These are phyloP conservation scores for Hypoxylon fuscum DNA, from an alignment of 495 filamentous ascomycete species.

Conservation along the genomic window DNA sequence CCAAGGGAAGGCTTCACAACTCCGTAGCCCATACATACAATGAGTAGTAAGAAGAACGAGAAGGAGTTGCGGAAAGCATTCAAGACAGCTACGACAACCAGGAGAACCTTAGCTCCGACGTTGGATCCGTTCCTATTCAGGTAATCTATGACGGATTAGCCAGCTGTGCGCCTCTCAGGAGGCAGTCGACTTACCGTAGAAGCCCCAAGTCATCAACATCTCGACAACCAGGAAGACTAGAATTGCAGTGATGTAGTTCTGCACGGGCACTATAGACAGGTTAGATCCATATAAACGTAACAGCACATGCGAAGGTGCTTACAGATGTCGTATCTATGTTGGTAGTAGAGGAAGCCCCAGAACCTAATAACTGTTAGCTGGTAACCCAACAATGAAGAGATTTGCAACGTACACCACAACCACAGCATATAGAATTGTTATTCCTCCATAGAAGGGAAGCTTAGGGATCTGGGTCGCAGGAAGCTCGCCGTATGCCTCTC, in stretches of 20 bases:
- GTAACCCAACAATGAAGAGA: not conserved
- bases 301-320: conserved; percentile 41
- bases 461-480: conserved; percentile 95
- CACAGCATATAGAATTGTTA: conserved; percentile 93
- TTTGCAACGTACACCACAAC: conserved; percentile 68
- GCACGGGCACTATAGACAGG: conserved; percentile 77
- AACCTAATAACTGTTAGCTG: conserved; percentile 55
- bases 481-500: conserved; percentile 95
- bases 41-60: conserved; percentile 97
- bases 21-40: conserved; percentile 99
- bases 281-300: conserved; percentile 45
- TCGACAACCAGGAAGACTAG: conserved; percentile 93
- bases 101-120: conserved; percentile 80
- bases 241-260: conserved; percentile 99
- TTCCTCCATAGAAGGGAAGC: conserved; percentile 94
- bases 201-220: conserved; percentile 98
- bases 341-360: conserved; percentile 96
- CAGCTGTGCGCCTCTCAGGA: not conserved
- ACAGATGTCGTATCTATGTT: conserved; percentile 92
- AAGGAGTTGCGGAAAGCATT: conserved; percentile 96
- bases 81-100: conserved; percentile 88
- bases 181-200: conserved; percentile 67
- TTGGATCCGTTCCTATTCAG: conserved; percentile 89
- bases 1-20: conserved; percentile 96
- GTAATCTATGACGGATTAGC: conserved; percentile 69